Base-by-base conservation (phyloP, 192 early-diverging fungal genomes). In the Backusella parvicylindrica region DNA sequence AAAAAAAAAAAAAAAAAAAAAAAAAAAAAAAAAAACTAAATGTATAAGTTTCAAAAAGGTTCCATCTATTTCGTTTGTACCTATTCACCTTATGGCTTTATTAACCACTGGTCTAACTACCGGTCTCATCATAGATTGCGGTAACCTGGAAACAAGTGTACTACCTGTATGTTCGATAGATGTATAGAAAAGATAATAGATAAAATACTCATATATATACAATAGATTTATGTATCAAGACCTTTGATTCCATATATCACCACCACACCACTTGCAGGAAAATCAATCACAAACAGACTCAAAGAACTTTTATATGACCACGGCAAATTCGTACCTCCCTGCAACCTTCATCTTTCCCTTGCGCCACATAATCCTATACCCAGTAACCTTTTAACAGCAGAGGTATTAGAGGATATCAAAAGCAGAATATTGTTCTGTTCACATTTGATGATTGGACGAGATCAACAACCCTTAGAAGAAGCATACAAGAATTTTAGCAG, bases 71-170 rank as follows among this genome's bases (percentile, higher is more conserved):
- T 90, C 91, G 2, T 95, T 95, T 71, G 90, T 91, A 1, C 91
- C 93, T 12, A 75, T 87, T 16, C 85, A 92, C 53, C 81, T 96
- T 37, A 78, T 92, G 31, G 90, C 94, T 1, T 75, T 98, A 49
- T 77, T 95, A 70, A 92, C 93, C 4, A 89, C 90, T 13, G 96
- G 96, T 7, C 75, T 81, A 16, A 87, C 88, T 8, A 90, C 89
- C 6, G 96, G 96, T 1, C 81, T 98, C 68, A 95, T 98, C 1
- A 84, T 98, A 21, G 95, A 98, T 79, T 92, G 91, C 75, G 96
- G 95, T 0, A 86, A 94, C 73, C 78, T 94, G 18, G 89, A 89
- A 49, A 90, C 92, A 7, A 88, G 89, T 6, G 92, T 93, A 3
- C 71, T 93, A 49, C 95, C 95, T 35, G 95, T 97, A 85, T 70